Evolutionary conservation across 129 eudicot species (phyloP), one percentile per base, ranked within the genome.

Genomic region (Helianthus annuus): DNA sequence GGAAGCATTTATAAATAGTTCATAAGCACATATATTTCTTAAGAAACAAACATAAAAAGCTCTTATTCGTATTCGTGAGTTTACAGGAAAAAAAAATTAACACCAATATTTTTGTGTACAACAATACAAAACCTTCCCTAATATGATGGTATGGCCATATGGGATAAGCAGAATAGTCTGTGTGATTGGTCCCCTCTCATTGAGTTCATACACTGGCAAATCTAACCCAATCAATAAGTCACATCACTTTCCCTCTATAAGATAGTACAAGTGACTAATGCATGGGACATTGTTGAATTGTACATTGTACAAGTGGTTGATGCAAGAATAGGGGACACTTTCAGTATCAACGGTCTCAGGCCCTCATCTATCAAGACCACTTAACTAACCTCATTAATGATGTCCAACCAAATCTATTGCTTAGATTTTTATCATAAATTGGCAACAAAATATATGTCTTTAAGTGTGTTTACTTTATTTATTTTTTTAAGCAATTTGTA

Each of bases 131-230:
- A 3, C 6, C 6, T 38, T 38, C 45, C 8, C 45, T 39, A 39
- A 5, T 5, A 4, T 39, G 7, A 4, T 39, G 45, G 45, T 39
- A 39, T 39, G 45, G 45, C 1, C 9, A 16, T 59, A 59, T n/a
- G n/a, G n/a, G n/a, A n/a, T n/a, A n/a, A n/a, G n/a, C n/a, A n/a
- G n/a, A n/a, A n/a, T 59, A 13, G 44, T 32, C 65, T 10, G 64
- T 29, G 44, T 11, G 4, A 2, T 59, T 59, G 65, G 73, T 42
- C 73, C 73, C 68, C 60, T 75, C 11, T 67, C 73, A 75, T 66
- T 75, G 59, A 56, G 67, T 75, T 66, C 79, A 66, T 75, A 75
- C 73, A 59, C 67, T 67, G 29, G 60, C 73, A 75, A 75, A 55
- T 42, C 73, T 24, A 75, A 59, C 59, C 49, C 61, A 75, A 75